Base-by-base conservation (phyloP, 768 basidiomycete species). In the Glaciozyma martinii region DNA sequence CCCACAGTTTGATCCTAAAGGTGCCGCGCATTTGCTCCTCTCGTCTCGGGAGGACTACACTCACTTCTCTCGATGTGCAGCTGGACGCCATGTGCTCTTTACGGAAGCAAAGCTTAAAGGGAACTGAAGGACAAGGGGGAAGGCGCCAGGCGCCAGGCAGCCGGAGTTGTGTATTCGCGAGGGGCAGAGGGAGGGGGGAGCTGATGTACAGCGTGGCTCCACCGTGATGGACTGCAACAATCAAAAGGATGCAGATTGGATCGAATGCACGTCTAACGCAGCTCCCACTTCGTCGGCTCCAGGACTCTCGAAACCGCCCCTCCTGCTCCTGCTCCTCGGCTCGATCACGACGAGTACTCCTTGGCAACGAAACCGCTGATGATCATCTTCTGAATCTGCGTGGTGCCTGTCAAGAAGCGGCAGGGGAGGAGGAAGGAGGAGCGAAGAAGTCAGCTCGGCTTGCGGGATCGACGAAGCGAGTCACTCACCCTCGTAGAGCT, bases 401-500 rank as follows among this genome's bases (percentile, higher is more conserved):
- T 54, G 18, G 53, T 54, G 30, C 53, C 52, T 53, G 52, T 53
- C 2, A 30, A 10, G 16, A n/a, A n/a, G n/a, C n/a, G n/a, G n/a
- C n/a, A 7, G 25, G 18, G 27, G 52, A 53, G 29, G 29, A 23
- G 46, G 46, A 47, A 8, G 46, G n/a, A n/a, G n/a, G n/a, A n/a
- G n/a, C 7, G 44, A 5, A n/a, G 46, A 7, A 23, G 46, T 23
- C n/a, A 52, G n/a, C 3, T 29, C 50, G 8, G 25, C 15, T 21
- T 16, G 29, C 27, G 25, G 23, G 25, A 16, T 10, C 50, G 23
- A 4, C n/a, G 16, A 25, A 16, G 23, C 1, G 50, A 16, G 13
- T n/a, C 21, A 59, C 63, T 21, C 32, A 61, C 70, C 76, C 71
- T 75, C 71, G 72, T 76, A 78, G 0, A 78, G 71, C 57, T 77